Base-by-base conservation (phyloP, 2,329 filamentous ascomycete genomes). In the Waltergamsia citrina region DNA sequence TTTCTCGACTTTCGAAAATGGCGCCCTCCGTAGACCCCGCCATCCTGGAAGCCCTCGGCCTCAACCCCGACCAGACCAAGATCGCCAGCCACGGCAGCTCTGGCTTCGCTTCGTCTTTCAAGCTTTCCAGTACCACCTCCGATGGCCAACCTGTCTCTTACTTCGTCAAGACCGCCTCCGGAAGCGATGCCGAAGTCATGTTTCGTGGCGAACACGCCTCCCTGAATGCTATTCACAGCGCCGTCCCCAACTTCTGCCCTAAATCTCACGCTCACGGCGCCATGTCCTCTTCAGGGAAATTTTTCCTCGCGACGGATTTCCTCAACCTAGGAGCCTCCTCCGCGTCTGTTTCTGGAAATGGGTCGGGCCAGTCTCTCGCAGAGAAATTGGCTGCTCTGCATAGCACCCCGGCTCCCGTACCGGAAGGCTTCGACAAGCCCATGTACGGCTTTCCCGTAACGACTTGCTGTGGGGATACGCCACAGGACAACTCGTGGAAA, bases 401-500 rank as follows among this genome's bases (percentile, higher is more conserved):
- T 55, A 79, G 73, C 3, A 85, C 78, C 1, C 75, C 81, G 0
- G 84, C 83, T 0, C 82, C 85, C 0, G 54, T 66, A 1, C 78
- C 79, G 1, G 54, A 70, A 9, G 75, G 74, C 15, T 66, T 72
- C 42, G 57, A 68, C 2, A 64, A 50, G 24, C 75, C 77, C 3
- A 65, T 78, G 57, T 95, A 90, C 44, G 90, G 90, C 3, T 95
- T 95, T 50, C 82, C 84, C 0, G 79, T 81, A 1, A 63, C 81
- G 1, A 95, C 88, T 0, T 94, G 84, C 57, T 95, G 90, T 56
- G 88, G 88, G 3, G 36, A 38, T n/a, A 38, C 36, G 11, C 71
- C 69, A 20, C 86, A 93, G 56, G 72, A 83, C 34, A 94, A 93
- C 50, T 58, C 56, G 2, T 90, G 71, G 57, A 69, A 65, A 29